These are phyloP conservation scores for Wilcoxina mikolae DNA, from an alignment of 495 filamentous ascomycete species.

Conservation along the genomic window DNA sequence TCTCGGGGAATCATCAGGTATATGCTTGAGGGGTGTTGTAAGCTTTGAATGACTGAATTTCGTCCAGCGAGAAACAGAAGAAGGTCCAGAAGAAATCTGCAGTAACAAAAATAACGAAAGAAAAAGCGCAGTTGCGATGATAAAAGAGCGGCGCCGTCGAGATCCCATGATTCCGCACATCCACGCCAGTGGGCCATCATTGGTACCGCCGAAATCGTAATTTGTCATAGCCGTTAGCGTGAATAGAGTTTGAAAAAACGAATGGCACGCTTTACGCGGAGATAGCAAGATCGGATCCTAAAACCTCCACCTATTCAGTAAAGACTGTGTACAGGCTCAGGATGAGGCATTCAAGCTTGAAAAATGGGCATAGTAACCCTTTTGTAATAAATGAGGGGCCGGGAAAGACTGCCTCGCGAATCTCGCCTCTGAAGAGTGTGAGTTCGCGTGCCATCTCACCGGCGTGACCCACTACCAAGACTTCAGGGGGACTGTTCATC, in stretches of 20 bases:
- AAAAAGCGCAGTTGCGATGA: neutral
- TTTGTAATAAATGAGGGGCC: too few species aligned
- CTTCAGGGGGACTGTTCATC: too few species aligned
- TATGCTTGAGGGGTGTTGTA: neutral
- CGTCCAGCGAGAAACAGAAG: neutral
- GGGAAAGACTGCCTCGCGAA: too few species aligned
- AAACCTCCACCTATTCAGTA: neutral
- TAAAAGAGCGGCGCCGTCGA: neutral
- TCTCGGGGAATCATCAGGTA: neutral
- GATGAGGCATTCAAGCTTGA: neutral
- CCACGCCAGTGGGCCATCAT: neutral
- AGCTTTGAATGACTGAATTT: neutral
- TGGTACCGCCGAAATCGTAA: neutral
- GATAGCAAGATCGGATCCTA: neutral
- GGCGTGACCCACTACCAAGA: too few species aligned
- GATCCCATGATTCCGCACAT: neutral
- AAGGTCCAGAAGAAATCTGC: neutral
- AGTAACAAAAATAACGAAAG: neutral
- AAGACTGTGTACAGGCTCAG: neutral
- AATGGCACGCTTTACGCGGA: neutral
- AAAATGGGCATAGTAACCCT: too few species aligned
- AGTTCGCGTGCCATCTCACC: too few species aligned
- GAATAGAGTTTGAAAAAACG: too few species aligned
- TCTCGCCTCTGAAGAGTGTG: too few species aligned
- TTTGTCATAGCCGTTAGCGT: too few species aligned